Conservation (phyloP, 352 stramenopile genomes). For the Pythium rhizo-oryzae region DNA sequence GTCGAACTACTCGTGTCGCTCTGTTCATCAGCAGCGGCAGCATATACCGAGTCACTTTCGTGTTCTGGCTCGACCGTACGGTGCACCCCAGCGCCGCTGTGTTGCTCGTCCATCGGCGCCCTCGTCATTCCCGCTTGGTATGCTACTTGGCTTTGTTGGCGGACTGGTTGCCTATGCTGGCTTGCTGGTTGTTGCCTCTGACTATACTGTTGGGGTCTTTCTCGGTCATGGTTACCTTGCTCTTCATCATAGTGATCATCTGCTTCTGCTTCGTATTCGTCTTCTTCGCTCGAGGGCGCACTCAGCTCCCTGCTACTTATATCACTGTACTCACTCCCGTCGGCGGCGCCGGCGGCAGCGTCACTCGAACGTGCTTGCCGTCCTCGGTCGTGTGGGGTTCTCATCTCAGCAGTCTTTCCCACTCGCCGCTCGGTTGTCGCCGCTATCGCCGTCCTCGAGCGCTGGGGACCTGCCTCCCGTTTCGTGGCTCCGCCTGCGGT, state of each 20-base stretch:
- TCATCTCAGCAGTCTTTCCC: neutral
- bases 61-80: neutral
- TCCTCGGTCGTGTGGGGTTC: neutral
- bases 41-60: neutral
- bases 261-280: neutral
- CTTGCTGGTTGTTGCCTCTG: neutral
- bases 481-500: neutral
- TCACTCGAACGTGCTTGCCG: neutral
- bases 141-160: neutral
- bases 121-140: neutral
- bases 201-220: neutral
- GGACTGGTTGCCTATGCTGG: neutral
- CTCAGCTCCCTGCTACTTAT: conserved; percentile 10
- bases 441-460: neutral
- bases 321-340: conserved; percentile 4
- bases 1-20: conserved; percentile 24
- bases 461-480: neutral
- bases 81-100: neutral
- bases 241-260: neutral
- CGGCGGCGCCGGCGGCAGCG: neutral
- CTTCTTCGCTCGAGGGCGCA: conserved; percentile 12
- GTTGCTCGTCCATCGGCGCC: neutral
- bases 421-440: neutral
- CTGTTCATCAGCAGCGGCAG: neutral
- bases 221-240: neutral